Percentiles rank a stretch among this genome's conserved stretches.
phyloP scores from a whole-genome alignment of 306 rosid species.

The Cicer bijugum region DNA sequence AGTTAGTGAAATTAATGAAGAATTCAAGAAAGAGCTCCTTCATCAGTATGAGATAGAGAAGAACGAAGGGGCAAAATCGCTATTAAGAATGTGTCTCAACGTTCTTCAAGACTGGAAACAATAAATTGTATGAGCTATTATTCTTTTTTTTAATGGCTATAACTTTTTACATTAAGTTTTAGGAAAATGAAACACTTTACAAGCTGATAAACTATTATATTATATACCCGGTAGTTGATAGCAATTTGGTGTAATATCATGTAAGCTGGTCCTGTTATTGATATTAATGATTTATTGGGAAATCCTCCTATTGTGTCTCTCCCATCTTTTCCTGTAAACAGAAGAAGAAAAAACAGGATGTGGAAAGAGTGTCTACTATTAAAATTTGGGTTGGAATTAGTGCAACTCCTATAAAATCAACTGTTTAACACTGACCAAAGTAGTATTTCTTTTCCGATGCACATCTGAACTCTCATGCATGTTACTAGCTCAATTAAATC shows the following conservation, averaged over 20 bases:
- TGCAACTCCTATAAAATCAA: too few relatives aligned
- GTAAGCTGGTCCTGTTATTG: constrained; percentile 4
- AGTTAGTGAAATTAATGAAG: constrained; percentile 42
- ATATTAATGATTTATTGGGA: background rate
- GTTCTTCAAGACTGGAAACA: constrained; percentile 56
- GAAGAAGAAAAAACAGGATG: too few relatives aligned
- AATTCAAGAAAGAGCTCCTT: constrained; percentile 63
- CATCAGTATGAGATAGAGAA: constrained; percentile 71
- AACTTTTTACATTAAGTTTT: background rate
- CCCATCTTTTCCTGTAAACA: too few relatives aligned
- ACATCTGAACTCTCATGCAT: too few relatives aligned
- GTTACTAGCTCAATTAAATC: too few relatives aligned
- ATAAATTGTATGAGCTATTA: constrained; percentile 23
- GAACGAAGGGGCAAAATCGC: constrained; percentile 77
- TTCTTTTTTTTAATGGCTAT: background rate
- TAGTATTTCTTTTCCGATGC: too few relatives aligned
- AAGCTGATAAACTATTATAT: constrained; percentile 17
- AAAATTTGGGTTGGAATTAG: too few relatives aligned
- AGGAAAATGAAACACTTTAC: constrained; percentile 28
- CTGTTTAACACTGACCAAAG: too few relatives aligned
- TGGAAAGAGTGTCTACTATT: too few relatives aligned
- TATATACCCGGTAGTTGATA: constrained; percentile 11
- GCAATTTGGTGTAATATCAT: background rate
- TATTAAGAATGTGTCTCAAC: constrained; percentile 58
- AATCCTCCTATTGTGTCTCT: too few relatives aligned